Evolutionary conservation across 2,329 filamentous ascomycete genomes (phyloP), one percentile per base, ranked within the genome.

Genomic region (Colletotrichum kahawae): DNA sequence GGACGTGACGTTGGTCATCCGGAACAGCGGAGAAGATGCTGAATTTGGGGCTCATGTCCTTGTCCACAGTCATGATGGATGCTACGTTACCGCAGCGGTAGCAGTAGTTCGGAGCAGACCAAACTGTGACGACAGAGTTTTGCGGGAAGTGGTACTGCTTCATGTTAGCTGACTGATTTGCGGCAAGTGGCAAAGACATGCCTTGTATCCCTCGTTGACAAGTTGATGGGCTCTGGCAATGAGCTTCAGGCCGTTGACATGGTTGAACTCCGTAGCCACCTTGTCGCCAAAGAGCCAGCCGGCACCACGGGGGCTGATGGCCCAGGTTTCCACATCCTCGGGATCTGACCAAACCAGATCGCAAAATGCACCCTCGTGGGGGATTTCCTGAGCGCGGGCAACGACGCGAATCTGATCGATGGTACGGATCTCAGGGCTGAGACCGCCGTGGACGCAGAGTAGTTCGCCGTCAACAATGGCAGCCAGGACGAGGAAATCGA

Each of bases 331-430:
- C 65, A 97, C 93, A 79, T 99, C 97, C 82, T 99, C 97, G 1
- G 97, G 97, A 82, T 99, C 97, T 70, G 95, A 98, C 97, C 97
- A 99, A 8, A 99, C 97, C 51, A 99, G 87, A 83, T 99, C 97
- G 66, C 97, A 98, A 92, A 99, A 99, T 3, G 97, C 97, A 7
- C 97, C 97, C 86, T 99, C 97, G 81, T 99, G 97, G 8, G 97
- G 97, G 79, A 99, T 99, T 84, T 99, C 97, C 80, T 98, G 94
- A 80, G 98, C 98, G 62, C 97, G 93, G 79, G 98, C 97, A 77
- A 99, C 98, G 78, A 99, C 97, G 81, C 98, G 97, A 84, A 99
- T 98, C 87, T 99, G 97, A 83, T 99, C 97, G 81, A 99, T 98
- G 24, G 95, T 98, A 83, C 98, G 95, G 79, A 99, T 98, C 81